phyloP scores from a whole-genome alignment of 2,329 filamentous ascomycete species.

The Graphilbum ipis-grandicollis region DNA sequence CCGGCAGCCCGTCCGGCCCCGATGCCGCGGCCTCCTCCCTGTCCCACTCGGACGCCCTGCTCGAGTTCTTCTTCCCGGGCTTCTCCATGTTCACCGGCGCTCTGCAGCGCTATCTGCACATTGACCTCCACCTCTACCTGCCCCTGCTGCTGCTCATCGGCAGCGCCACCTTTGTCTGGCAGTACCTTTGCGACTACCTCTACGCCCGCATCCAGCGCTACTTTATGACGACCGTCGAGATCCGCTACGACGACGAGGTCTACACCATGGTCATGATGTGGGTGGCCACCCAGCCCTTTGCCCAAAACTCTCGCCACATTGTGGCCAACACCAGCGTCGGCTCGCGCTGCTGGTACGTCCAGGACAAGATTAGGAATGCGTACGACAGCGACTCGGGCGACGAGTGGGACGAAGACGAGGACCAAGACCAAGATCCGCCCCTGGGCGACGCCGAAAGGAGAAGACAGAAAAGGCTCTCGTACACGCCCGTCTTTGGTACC shows the following conservation, averaged over 20 bases:
- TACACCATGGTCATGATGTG: slow-evolving; percentile 58
- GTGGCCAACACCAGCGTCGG: slow-evolving; percentile 46
- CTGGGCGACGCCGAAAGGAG: neutral
- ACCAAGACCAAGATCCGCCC: slow-evolving; percentile 10
- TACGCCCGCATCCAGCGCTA: slow-evolving; percentile 30
- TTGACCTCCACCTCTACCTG: slow-evolving; percentile 47
- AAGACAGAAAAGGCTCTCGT: slow-evolving; percentile 30
- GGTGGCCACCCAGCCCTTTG: slow-evolving; percentile 46
- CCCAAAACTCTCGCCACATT: slow-evolving; percentile 40
- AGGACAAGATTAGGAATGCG: too few species aligned
- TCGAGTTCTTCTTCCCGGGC: slow-evolving; percentile 50
- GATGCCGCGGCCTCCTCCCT: too few species aligned
- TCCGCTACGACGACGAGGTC: slow-evolving; percentile 53
- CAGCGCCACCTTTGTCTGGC: slow-evolving; percentile 30
- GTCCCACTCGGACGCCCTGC: slow-evolving; percentile 19
- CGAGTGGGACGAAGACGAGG: slow-evolving; percentile 16
- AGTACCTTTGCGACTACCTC: slow-evolving; percentile 31
- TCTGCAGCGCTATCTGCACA: slow-evolving; percentile 36
- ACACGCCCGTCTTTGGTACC: slow-evolving; percentile 49
- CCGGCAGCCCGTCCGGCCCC: too few species aligned
- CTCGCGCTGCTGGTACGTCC: slow-evolving; percentile 32
- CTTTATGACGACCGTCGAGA: slow-evolving; percentile 48
- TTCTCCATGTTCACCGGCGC: slow-evolving; percentile 39
- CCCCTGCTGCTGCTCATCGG: slow-evolving; percentile 35
- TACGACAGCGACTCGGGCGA: slow-evolving; percentile 21